Evolutionary conservation across 2,329 filamentous ascomycete species (phyloP).

Genomic region (Fusarium armeniacum): DNA sequence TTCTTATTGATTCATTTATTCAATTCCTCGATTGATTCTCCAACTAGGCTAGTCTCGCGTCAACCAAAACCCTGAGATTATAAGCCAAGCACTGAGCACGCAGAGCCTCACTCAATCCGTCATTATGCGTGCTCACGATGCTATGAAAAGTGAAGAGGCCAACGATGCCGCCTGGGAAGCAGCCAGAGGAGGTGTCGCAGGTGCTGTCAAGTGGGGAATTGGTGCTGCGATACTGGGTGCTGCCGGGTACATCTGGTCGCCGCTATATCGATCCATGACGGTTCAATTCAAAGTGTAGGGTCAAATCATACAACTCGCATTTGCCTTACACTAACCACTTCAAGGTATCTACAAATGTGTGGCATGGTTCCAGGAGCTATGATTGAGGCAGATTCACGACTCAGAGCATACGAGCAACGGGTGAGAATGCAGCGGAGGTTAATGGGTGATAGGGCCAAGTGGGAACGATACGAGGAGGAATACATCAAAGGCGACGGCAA

Average conservation of each 20-base stretch:
- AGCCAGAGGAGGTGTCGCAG: slow-evolving; percentile 73
- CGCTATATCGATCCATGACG: slow-evolving; percentile 79
- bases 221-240: slow-evolving; percentile 73
- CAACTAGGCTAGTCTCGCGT: too few relatives aligned
- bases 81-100: neutral
- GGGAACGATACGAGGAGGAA: slow-evolving; percentile 76
- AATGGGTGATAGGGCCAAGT: slow-evolving; percentile 74
- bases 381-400: slow-evolving; percentile 78
- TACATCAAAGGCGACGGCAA: slow-evolving; percentile 61
- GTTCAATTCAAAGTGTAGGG: slow-evolving; percentile 83
- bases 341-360: slow-evolving; percentile 86
- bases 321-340: slow-evolving; percentile 16
- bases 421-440: slow-evolving; percentile 75
- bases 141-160: slow-evolving; percentile 75
- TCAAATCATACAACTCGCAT: neutral
- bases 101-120: slow-evolving; percentile 9
- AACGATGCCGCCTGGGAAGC: slow-evolving; percentile 80
- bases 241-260: slow-evolving; percentile 74
- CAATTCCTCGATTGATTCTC: neutral
- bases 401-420: slow-evolving; percentile 75
- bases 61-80: too few relatives aligned
- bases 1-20: slow-evolving; percentile 4
- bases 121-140: slow-evolving; percentile 58
- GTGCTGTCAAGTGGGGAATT: slow-evolving; percentile 80
- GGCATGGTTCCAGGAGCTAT: slow-evolving; percentile 84